A percentile compares a stretch with the other conserved stretches of the same genome.
phyloP scores from a whole-genome alignment of 768 basidiomycete genomes.

The Russula sp. region DNA sequence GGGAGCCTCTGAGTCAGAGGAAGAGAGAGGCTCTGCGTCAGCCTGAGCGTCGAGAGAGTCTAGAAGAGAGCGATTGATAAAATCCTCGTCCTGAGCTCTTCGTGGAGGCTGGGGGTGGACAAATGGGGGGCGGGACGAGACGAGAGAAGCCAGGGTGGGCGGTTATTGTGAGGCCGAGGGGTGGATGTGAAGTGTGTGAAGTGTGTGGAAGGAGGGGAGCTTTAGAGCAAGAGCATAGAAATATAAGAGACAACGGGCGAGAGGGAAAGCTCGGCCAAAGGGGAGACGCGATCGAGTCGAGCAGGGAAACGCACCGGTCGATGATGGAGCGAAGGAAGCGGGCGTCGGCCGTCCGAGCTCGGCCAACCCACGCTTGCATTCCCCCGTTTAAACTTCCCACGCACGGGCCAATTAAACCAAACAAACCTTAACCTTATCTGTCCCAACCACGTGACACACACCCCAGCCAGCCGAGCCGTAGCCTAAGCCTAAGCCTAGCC shows the following conservation, averaged over 20 bases:
- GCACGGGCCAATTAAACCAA: constrained; percentile 22
- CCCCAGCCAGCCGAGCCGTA: not conserved
- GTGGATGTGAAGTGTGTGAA: constrained; percentile 22
- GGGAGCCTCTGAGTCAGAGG: constrained; percentile 44
- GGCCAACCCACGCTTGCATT: constrained; percentile 21
- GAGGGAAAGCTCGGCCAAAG: constrained; percentile 33
- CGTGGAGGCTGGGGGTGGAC: constrained; percentile 25
- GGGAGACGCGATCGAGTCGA: constrained; percentile 24
- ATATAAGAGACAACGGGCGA: constrained; percentile 28
- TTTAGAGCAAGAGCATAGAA: constrained; percentile 21
- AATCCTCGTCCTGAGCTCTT: constrained; percentile 56
- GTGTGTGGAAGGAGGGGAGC: not conserved
- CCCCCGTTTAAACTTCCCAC: constrained; percentile 21
- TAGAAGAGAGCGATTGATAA: constrained; percentile 77
- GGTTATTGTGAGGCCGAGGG: constrained; percentile 21
- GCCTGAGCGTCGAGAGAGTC: constrained; percentile 80
- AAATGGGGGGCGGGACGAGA: constrained; percentile 28
- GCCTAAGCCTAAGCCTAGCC: too few species aligned
- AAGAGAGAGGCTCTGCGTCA: constrained; percentile 62
- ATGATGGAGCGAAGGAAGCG: constrained; percentile 26
- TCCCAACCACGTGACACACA: constrained; percentile 12
- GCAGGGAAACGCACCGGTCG: constrained; percentile 20
- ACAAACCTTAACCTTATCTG: constrained; percentile 23
- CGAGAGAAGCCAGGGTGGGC: constrained; percentile 31
- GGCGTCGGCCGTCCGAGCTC: constrained; percentile 24